A percentile compares a stretch with the other conserved stretches of the same genome.
Evolutionary conservation across 2,329 filamentous ascomycete genomes (phyloP).

Genomic region (Thielaviopsis punctulata): DNA sequence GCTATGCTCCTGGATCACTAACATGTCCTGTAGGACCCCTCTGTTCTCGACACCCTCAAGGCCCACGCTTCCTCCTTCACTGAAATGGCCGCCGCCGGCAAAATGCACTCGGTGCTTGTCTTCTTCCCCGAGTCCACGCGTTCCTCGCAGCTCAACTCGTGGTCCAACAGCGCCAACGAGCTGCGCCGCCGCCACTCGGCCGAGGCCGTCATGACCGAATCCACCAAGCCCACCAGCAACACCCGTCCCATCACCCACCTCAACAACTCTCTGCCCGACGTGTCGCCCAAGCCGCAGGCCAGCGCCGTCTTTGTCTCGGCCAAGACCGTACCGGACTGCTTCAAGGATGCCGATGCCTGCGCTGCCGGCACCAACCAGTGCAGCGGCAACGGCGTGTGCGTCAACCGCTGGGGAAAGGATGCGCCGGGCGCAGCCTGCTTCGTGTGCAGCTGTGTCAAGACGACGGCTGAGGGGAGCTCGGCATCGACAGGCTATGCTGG

Average conservation of each 20-base stretch:
- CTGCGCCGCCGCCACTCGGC: constrained; percentile 29
- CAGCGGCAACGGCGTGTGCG: constrained; percentile 65
- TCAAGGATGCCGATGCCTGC: constrained; percentile 52
- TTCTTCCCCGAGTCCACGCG: constrained; percentile 32
- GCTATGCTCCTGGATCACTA: too few relatives aligned
- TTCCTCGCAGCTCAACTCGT: constrained; percentile 21
- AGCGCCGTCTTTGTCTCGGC: constrained; percentile 16
- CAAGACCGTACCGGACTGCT: constrained; percentile 51
- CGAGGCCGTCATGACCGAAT: constrained; percentile 13
- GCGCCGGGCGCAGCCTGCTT: constrained; percentile 45
- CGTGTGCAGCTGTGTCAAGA: constrained; percentile 55
- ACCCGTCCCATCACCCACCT: constrained; percentile 7
- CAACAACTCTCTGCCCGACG: background rate
- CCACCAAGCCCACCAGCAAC: constrained; percentile 11
- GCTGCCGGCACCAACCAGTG: constrained; percentile 56
- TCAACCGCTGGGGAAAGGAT: constrained; percentile 40
- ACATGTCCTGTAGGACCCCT: constrained; percentile 20
- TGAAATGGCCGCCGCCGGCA: constrained; percentile 28
- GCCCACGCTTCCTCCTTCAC: constrained; percentile 28
- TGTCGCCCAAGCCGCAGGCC: constrained; percentile 6
- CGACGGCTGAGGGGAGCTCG: constrained; percentile 32
- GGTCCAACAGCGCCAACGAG: constrained; percentile 25
- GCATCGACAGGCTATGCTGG: constrained; percentile 69
- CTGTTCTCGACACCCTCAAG: constrained; percentile 27
- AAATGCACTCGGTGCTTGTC: constrained; percentile 39